Evolutionary conservation across 2,329 filamentous ascomycete genomes (phyloP), one percentile per base, ranked within the genome.

Genomic region (Phialemoniopsis sp.): DNA sequence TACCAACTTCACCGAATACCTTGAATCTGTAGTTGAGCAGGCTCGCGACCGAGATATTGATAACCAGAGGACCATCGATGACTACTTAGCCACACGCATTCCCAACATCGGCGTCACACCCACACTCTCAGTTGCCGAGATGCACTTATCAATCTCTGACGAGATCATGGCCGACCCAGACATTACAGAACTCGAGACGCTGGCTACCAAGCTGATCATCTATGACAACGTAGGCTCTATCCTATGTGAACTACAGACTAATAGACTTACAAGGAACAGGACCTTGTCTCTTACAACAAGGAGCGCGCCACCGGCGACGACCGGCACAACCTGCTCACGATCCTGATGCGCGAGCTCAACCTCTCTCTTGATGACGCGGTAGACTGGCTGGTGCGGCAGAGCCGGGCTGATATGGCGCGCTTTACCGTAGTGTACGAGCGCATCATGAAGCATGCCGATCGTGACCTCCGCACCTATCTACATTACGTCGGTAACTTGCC

Each of bases 311-410:
- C 37, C 1, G 47, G 48, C 3, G 52, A 54, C 28, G 51, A 53
- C n/a, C 46, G 52, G 31, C 56, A 59, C 47, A 60, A 57, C 40
- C 32, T 59, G 18, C 43, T 60, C 8, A 54, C 53, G 5, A 44
- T 59, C 5, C 42, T 54, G 16, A 54, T 55, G 50, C 37, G 46
- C 19, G 14, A 40, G 26, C 31, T 30, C 9, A 26, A 32, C 7
- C 15, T 35, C 4, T 15, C 32, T 28, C 18, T 49, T 31, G 51
- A 49, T 41, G 40, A 28, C 12, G 43, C 43, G 38, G 10, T 53
- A 10, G 26, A 46, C 44, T 46, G 45, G 45, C 34, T 41, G 3
- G 42, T 19, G 2, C 29, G 15, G 13, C 40, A 41, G 14, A 43
- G 49, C 31, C 37, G 32, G 8, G 21, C 33, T 3, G 38, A 45